Evolutionary conservation across 208 protist species (phyloP).

Genomic region (Trypanosomatidae sp.): DNA sequence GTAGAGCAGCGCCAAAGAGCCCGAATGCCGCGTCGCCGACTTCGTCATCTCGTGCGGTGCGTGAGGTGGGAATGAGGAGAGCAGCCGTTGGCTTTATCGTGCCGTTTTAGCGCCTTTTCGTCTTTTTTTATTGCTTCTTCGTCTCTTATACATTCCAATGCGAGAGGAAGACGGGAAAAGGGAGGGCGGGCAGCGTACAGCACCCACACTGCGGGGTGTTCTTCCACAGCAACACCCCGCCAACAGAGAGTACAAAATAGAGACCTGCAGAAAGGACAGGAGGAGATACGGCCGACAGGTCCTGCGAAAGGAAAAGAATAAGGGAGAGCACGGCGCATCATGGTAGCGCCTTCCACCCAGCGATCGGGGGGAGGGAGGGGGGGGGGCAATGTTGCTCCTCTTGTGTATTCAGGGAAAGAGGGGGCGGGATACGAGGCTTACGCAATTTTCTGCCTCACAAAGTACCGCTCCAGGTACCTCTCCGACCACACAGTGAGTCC

Average conservation of each 20-base stretch:
- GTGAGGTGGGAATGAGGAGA: not conserved
- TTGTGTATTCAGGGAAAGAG: constrained; percentile 12
- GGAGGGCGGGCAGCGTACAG: not conserved
- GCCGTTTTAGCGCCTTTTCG: not conserved
- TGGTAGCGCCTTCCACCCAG: not conserved
- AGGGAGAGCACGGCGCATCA: not conserved
- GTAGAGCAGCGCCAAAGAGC: not conserved
- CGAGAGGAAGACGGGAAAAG: not conserved
- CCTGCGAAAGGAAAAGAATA: not conserved
- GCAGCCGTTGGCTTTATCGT: not conserved
- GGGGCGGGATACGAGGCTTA: constrained; percentile 18
- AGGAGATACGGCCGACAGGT: not conserved
- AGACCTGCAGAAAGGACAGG: not conserved
- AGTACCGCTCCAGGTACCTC: constrained; percentile 56
- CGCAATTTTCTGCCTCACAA: constrained; percentile 66
- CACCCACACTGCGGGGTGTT: not conserved
- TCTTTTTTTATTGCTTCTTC: not conserved
- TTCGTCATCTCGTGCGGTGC: not conserved
- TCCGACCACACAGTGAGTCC: constrained; percentile 43
- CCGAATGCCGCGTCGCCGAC: not conserved
- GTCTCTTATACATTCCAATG: not conserved
- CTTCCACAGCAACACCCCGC: not conserved
- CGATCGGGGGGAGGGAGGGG: not conserved
- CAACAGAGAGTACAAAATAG: not conserved
- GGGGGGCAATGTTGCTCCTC: not conserved